These are phyloP conservation scores for Pseudonectria buxi DNA, from an alignment of 2,329 filamentous ascomycete species.

Conservation along the genomic window DNA sequence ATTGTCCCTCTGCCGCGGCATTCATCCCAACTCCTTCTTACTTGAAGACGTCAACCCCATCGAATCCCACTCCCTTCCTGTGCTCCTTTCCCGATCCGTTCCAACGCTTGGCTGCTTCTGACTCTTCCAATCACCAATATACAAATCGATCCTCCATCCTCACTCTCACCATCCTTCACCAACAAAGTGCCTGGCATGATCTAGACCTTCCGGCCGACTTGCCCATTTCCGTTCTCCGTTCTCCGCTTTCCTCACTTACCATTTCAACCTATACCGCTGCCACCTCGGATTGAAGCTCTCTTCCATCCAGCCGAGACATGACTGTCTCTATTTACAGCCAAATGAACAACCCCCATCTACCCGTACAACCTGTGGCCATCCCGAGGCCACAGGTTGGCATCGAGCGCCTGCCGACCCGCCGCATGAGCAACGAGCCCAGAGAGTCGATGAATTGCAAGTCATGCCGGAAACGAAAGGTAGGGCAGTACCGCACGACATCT, in stretches of 20 bases:
- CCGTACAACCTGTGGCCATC: constrained; percentile 48
- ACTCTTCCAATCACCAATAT: not conserved
- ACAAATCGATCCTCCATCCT: no score
- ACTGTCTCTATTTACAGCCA: constrained; percentile 34
- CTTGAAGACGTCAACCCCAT: constrained; percentile 21
- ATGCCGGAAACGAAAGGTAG: constrained; percentile 83
- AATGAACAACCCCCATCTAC: constrained; percentile 36
- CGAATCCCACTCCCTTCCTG: constrained; percentile 11
- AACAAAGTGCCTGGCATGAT: no score
- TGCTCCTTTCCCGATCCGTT: constrained; percentile 11
- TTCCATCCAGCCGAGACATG: constrained; percentile 24
- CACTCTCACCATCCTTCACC: no score
- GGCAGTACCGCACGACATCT: constrained; percentile 14
- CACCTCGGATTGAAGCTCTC: not conserved
- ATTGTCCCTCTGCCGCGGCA: constrained; percentile 15
- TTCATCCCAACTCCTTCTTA: constrained; percentile 10
- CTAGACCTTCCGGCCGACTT: no score
- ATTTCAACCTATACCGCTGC: constrained; percentile 1
- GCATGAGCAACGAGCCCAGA: constrained; percentile 66
- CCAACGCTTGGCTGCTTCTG: constrained; percentile 11
- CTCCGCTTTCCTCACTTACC: no score
- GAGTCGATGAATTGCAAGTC: constrained; percentile 97
- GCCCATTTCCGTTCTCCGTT: no score
- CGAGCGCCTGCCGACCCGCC: constrained; percentile 66
- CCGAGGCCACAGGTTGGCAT: constrained; percentile 74